phyloP scores from a whole-genome alignment of 1,284 basidiomycete species.

The Trametes polyzona region DNA sequence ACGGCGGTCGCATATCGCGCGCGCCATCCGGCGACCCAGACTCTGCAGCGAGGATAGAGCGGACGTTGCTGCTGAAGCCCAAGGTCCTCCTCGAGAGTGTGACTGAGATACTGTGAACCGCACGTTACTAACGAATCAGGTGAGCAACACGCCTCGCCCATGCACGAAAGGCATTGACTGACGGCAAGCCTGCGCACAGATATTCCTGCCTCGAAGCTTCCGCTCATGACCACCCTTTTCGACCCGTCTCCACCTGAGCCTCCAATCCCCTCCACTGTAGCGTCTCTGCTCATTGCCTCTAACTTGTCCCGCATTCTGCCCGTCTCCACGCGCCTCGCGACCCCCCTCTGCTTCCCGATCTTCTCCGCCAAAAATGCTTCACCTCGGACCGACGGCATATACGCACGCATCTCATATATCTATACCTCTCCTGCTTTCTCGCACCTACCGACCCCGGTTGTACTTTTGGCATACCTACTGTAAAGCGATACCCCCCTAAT shows the following conservation, averaged over 20 bases:
- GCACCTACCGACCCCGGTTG: neutral
- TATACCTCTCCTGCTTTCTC: slow-evolving; percentile 2
- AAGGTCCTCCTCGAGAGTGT: slow-evolving; percentile 43
- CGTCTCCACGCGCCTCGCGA: neutral
- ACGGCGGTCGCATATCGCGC: slow-evolving; percentile 4
- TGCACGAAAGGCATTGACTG: neutral
- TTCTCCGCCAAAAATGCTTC: neutral
- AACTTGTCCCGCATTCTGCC: neutral
- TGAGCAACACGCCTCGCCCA: neutral
- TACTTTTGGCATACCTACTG: slow-evolving; percentile 10
- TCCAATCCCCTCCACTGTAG: no score
- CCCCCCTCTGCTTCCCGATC: neutral
- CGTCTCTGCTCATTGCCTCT: no score
- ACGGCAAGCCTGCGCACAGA: neutral
- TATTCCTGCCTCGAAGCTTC: neutral
- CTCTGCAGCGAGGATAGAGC: slow-evolving; percentile 24
- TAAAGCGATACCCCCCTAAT: slow-evolving; percentile 12
- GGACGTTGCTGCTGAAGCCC: slow-evolving; percentile 40
- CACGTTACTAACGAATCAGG: neutral
- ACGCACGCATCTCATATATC: slow-evolving; percentile 8
- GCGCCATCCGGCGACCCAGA: slow-evolving; percentile 17
- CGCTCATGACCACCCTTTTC: neutral
- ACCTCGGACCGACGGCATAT: neutral
- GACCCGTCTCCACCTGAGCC: no score
- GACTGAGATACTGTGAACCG: slow-evolving; percentile 35